Evolutionary conservation across 805 yeast species (phyloP).

Genomic region (Metschnikowia amazonensis): DNA sequence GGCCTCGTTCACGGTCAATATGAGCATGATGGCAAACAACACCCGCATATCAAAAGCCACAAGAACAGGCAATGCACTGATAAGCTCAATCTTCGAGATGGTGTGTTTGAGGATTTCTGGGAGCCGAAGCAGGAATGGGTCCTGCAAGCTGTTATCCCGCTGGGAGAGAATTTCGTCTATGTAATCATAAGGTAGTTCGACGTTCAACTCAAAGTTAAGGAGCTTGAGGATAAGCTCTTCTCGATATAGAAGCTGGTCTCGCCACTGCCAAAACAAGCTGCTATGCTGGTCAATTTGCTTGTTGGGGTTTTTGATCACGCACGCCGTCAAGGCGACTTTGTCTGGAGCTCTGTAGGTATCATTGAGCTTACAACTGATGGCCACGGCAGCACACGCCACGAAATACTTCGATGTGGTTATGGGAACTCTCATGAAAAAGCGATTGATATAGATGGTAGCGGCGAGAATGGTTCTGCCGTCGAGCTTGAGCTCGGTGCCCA

Average conservation of each 20-base stretch:
- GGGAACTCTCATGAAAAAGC: slow-evolving; percentile 41
- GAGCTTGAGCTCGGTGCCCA: slow-evolving; percentile 35
- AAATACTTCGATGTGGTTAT: slow-evolving; percentile 42
- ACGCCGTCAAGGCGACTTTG: slow-evolving; percentile 38
- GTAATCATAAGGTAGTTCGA: slow-evolving; percentile 38
- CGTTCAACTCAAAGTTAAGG: slow-evolving; percentile 37
- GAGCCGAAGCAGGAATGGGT: slow-evolving; percentile 12
- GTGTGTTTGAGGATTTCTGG: slow-evolving; percentile 28
- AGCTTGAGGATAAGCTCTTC: slow-evolving; percentile 39
- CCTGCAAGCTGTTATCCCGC: slow-evolving; percentile 9
- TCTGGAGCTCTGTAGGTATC: slow-evolving; percentile 44
- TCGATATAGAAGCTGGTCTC: slow-evolving; percentile 41
- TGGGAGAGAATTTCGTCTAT: slow-evolving; percentile 22
- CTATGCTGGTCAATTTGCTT: slow-evolving; percentile 36
- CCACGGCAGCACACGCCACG: slow-evolving; percentile 42
- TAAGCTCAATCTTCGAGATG: slow-evolving; percentile 33
- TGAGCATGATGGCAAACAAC: slow-evolving; percentile 26
- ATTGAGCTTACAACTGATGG: slow-evolving; percentile 41
- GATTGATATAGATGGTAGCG: slow-evolving; percentile 36
- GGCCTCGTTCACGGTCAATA: slow-evolving; percentile 18
- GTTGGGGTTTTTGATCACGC: slow-evolving; percentile 33
- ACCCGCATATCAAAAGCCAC: slow-evolving; percentile 33
- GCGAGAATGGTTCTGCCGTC: slow-evolving; percentile 42
- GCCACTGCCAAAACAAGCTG: slow-evolving; percentile 41
- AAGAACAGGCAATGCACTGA: slow-evolving; percentile 37